Evolutionary conservation across 2,329 filamentous ascomycete species (phyloP).

Genomic region (Aureobasidium mangrovei): DNA sequence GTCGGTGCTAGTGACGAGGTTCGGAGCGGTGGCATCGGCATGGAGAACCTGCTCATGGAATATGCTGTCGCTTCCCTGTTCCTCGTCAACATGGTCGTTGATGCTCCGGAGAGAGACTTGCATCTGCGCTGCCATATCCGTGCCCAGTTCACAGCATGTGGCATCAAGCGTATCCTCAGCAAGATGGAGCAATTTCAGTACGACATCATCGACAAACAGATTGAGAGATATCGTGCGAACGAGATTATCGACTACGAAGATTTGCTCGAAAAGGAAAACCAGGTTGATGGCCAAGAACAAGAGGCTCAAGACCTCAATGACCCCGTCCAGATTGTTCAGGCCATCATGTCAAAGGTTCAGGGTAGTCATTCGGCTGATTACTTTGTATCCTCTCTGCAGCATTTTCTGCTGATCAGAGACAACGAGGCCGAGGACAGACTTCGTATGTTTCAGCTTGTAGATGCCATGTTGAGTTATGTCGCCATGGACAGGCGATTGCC

Average conservation of each 20-base stretch:
- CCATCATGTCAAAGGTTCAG: slow-evolving; percentile 75
- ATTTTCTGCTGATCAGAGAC: slow-evolving; percentile 84
- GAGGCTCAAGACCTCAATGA: slow-evolving; percentile 89
- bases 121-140: slow-evolving; percentile 89
- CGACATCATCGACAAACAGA: slow-evolving; percentile 95
- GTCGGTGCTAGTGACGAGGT: slow-evolving; percentile 96
- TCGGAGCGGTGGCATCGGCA: slow-evolving; percentile 89
- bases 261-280: slow-evolving; percentile 82
- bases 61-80: slow-evolving; percentile 93
- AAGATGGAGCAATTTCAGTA: slow-evolving; percentile 99
- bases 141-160: slow-evolving; percentile 91
- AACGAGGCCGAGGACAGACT: slow-evolving; percentile 86
- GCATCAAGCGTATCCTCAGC: slow-evolving; percentile 82
- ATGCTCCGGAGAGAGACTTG: slow-evolving; percentile 79
- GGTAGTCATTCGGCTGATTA: slow-evolving; percentile 87
- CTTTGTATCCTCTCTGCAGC: slow-evolving; percentile 90
- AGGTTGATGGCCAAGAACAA: slow-evolving; percentile 74
- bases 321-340: slow-evolving; percentile 85
- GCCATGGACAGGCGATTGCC: slow-evolving; percentile 94
- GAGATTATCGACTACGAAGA: slow-evolving; percentile 98
- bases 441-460: slow-evolving; percentile 94
- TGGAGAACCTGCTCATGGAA: slow-evolving; percentile 99
- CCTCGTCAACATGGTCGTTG: slow-evolving; percentile 92
- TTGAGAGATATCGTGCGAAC: slow-evolving; percentile 85
- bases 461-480: slow-evolving; percentile 98